Conservation (phyloP, 306 rosid genomes). For the Cyclanthera cordifolia region DNA sequence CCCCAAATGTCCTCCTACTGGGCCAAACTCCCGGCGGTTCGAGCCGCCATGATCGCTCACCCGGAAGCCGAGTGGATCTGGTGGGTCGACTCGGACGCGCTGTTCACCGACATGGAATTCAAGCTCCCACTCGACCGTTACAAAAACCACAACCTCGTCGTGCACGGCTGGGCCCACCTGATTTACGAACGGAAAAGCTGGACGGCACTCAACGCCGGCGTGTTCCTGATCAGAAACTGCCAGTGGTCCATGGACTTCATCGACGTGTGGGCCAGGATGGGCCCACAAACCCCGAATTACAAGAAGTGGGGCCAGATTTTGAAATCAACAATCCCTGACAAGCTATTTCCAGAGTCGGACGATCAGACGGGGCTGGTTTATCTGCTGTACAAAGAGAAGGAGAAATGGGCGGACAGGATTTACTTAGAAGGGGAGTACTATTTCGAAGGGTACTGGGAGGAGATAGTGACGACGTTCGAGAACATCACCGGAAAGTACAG, state of each 20-base stretch:
- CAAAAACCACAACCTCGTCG: slow-evolving; percentile 18
- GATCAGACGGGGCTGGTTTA: slow-evolving; percentile 33
- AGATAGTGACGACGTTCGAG: slow-evolving; percentile 8
- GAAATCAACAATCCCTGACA: slow-evolving; percentile 21
- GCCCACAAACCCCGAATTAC: slow-evolving; percentile 17
- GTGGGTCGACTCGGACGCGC: slow-evolving; percentile 42
- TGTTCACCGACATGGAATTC: slow-evolving; percentile 35
- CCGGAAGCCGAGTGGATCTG: slow-evolving; percentile 40
- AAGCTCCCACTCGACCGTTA: slow-evolving; percentile 22
- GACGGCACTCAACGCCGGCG: slow-evolving; percentile 32
- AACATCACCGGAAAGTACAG: slow-evolving; percentile 4
- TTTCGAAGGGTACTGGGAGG: slow-evolving; percentile 29
- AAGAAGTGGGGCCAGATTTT: slow-evolving; percentile 27
- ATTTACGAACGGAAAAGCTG: slow-evolving; percentile 26
- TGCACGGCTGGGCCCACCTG: slow-evolving; percentile 25
- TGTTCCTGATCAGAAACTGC: slow-evolving; percentile 25
- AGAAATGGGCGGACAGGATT: slow-evolving; percentile 27
- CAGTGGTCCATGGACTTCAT: slow-evolving; percentile 40
- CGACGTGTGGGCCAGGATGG: slow-evolving; percentile 33
- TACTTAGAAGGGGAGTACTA: slow-evolving; percentile 21
- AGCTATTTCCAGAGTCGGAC: slow-evolving; percentile 19
- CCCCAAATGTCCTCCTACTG: slow-evolving; percentile 34
- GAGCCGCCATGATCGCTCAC: slow-evolving; percentile 35
- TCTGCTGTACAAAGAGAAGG: neutral
- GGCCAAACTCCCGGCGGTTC: slow-evolving; percentile 28